phyloP scores from a whole-genome alignment of 2,329 filamentous ascomycete genomes.

The Paramyrothecium sp. region DNA sequence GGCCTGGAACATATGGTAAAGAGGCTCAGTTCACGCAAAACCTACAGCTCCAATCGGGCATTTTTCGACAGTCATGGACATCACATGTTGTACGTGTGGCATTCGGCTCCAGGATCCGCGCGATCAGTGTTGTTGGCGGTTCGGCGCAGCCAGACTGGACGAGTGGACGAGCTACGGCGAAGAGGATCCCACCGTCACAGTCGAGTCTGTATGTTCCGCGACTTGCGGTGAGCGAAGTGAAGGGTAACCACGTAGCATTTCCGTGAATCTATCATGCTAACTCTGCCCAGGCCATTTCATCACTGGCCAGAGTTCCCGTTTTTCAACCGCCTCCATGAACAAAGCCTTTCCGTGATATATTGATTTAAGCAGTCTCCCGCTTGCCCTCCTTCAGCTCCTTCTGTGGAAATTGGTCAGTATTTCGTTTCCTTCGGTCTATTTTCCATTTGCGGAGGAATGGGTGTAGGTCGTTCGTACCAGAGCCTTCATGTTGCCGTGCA shows the following conservation, averaged over 20 bases:
- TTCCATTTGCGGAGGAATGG: constrained; percentile 4
- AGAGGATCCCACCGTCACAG: background rate
- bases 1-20: no score
- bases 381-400: constrained; percentile 98
- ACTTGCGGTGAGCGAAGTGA: background rate
- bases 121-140: no score
- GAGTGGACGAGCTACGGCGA: no score
- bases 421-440: constrained; percentile 2
- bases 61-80: no score
- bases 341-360: no score
- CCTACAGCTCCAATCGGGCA: no score
- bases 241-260: background rate
- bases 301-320: background rate
- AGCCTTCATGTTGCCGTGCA: constrained; percentile 97
- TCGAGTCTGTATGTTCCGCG: background rate
- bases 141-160: no score
- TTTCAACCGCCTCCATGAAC: background rate
- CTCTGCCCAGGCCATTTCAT: background rate
- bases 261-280: background rate
- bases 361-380: constrained; percentile 74
- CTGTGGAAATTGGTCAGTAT: constrained; percentile 45
- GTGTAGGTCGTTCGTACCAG: constrained; percentile 62
- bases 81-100: no score
- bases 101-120: no score
- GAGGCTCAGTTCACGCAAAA: no score